Base-by-base conservation (phyloP, 1,284 basidiomycete genomes). In the Ceratobasidium sp. region DNA sequence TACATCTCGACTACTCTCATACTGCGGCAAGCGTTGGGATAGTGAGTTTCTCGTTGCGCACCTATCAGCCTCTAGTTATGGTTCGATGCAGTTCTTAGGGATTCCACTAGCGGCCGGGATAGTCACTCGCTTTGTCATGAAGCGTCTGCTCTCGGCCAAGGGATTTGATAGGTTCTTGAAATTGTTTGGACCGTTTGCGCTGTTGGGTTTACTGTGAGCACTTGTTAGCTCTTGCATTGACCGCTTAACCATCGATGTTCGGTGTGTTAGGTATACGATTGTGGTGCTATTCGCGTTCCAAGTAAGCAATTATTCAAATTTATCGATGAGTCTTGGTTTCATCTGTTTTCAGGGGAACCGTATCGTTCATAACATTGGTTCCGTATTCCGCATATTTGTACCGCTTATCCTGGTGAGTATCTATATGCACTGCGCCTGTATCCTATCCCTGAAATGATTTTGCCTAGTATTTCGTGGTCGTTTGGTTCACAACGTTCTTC, bases 221-320 rank as follows among this genome's bases (percentile, higher is more conserved):
- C 45, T 12, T 34, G 6, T 53, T 34, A 9, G 43, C 18, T 45
- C 21, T 6, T 36, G n/a, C 50, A 30, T 21, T 9, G n/a, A 26
- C 34, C n/a, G n/a, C 18, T 55, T 74, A 55, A n/a, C 50, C 3
- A 48, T 50, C 10, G 21, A 16, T n/a, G n/a, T n/a, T n/a, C n/a
- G n/a, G 32, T 77, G 75, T 0, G 76, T 78, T 12, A 77, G 81
- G 9, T 82, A 91, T 80, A 91, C 90, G 23, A 89, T 93, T 78
- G 81, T 92, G 75, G 87, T 93, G 72, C 85, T 93, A 78, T 93
- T 94, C 78, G 91, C 91, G 3, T 89, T 88, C 78, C 91, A 89
- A 78, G 76, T 70, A 64, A n/a, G 65, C n/a, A n/a, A n/a, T n/a
- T n/a, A n/a, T n/a, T n/a, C n/a, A n/a, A n/a, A n/a, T n/a, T n/a